These are phyloP conservation scores for Taphrina sp. DNA, from an alignment of 1,139 yeast genomes.

Conservation along the genomic window DNA sequence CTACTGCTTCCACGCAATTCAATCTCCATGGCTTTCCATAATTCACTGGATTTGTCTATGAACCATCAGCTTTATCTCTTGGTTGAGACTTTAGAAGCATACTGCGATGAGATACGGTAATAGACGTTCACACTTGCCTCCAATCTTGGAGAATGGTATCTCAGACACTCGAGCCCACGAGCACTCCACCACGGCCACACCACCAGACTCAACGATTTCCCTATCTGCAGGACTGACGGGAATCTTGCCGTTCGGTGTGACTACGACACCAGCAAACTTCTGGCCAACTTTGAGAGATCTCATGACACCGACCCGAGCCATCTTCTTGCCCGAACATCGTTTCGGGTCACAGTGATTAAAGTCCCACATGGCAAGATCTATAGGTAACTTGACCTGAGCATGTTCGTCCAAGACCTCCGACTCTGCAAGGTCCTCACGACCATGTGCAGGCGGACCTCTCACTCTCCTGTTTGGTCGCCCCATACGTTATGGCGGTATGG, in stretches of 20 bases:
- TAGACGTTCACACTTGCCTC: constrained; percentile 78
- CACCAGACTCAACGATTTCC: constrained; percentile 71
- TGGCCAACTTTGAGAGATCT: constrained; percentile 80
- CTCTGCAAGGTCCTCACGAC: constrained; percentile 16
- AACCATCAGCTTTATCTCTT: too few species aligned
- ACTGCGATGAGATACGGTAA: constrained; percentile 25
- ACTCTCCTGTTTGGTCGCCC: constrained; percentile 14
- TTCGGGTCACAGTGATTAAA: constrained; percentile 99
- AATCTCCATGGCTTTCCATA: constrained; percentile 96
- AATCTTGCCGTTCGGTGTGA: constrained; percentile 86
- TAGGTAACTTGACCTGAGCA: constrained; percentile 59
- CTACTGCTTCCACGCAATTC: constrained; percentile 95
- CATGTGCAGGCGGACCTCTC: constrained; percentile 11
- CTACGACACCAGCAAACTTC: constrained; percentile 84
- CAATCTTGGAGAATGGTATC: constrained; percentile 88
- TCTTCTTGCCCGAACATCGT: constrained; percentile 91
- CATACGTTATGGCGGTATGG: too few species aligned
- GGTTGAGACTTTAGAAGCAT: not conserved
- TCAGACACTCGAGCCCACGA: constrained; percentile 97
- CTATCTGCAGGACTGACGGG: constrained; percentile 89
- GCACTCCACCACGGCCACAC: constrained; percentile 97
- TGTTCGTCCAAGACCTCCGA: constrained; percentile 1
- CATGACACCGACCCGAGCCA: constrained; percentile 83
- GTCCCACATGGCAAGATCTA: constrained; percentile 49
- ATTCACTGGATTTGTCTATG: constrained; percentile 81